phyloP scores from a whole-genome alignment of 345 rosid species.

The Gossypium thurberi region DNA sequence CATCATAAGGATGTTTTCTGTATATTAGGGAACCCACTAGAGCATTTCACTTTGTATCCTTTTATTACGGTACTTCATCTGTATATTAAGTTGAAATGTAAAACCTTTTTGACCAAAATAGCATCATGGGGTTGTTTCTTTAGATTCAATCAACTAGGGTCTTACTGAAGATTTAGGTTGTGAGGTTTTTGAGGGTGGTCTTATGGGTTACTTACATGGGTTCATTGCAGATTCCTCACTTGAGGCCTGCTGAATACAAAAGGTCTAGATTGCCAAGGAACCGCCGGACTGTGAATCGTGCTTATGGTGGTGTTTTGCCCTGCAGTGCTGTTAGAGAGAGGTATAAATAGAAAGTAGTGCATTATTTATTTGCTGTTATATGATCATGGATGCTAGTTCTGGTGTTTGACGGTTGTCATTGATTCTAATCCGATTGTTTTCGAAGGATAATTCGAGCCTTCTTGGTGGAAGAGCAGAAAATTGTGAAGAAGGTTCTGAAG shows the following conservation, averaged over 20 bases:
- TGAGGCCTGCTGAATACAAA: conserved; percentile 65
- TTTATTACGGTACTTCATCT: neutral
- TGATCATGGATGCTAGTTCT: neutral
- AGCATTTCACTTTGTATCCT: too few species aligned
- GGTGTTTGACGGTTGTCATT: neutral
- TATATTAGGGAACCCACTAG: too few species aligned
- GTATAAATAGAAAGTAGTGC: conserved; percentile 21
- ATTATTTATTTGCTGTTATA: neutral
- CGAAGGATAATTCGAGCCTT: conserved; percentile 38
- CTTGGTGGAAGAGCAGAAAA: conserved; percentile 42
- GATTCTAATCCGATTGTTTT: neutral
- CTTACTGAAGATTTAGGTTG: neutral
- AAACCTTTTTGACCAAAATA: neutral
- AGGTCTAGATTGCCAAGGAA: conserved; percentile 63
- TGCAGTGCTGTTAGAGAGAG: conserved; percentile 66
- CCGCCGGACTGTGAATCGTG: conserved; percentile 50
- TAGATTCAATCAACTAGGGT: neutral
- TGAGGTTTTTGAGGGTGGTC: neutral
- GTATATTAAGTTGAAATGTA: neutral
- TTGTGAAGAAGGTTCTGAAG: conserved; percentile 41
- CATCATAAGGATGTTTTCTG: neutral
- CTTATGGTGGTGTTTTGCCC: conserved; percentile 72
- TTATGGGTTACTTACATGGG: neutral
- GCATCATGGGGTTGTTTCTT: neutral
- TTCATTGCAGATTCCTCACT: conserved; percentile 57